phyloP scores from a whole-genome alignment of 2,329 filamentous ascomycete species.

The Trichophyton mentagrophytes region DNA sequence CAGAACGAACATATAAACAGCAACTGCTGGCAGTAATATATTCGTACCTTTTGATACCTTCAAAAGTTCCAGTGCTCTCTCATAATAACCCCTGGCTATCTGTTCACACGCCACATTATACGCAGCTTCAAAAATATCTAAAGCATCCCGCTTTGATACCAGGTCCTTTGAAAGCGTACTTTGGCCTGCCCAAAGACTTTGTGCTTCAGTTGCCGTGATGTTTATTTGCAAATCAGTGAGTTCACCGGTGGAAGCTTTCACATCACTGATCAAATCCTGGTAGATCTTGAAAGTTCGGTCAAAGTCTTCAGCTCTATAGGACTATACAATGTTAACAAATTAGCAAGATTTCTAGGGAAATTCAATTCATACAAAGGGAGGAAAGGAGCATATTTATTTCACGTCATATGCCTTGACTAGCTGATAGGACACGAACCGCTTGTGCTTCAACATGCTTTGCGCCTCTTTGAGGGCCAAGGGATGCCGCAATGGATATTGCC shows the following conservation, averaged over 20 bases:
- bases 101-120: slow-evolving; percentile 53
- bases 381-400: neutral
- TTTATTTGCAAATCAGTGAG: slow-evolving; percentile 51
- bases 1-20: neutral
- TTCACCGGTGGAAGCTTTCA: slow-evolving; percentile 34
- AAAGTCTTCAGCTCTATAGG: slow-evolving; percentile 50
- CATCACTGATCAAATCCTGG: slow-evolving; percentile 34
- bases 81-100: slow-evolving; percentile 48
- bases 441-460: slow-evolving; percentile 50
- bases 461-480: slow-evolving; percentile 34
- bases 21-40: slow-evolving; percentile 6
- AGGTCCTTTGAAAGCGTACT: slow-evolving; percentile 25
- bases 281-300: slow-evolving; percentile 43
- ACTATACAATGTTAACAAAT: slow-evolving; percentile 14
- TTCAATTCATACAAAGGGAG: neutral
- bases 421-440: slow-evolving; percentile 33
- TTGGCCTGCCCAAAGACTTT: slow-evolving; percentile 46
- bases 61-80: slow-evolving; percentile 45
- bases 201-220: slow-evolving; percentile 47
- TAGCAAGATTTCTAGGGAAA: neutral
- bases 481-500: slow-evolving; percentile 40
- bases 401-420: neutral
- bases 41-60: slow-evolving; percentile 42
- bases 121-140: slow-evolving; percentile 52
- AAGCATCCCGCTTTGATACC: slow-evolving; percentile 44